Evolutionary conservation across 1,284 basidiomycete species (phyloP).

Genomic region (Melampsora larici-populina): DNA sequence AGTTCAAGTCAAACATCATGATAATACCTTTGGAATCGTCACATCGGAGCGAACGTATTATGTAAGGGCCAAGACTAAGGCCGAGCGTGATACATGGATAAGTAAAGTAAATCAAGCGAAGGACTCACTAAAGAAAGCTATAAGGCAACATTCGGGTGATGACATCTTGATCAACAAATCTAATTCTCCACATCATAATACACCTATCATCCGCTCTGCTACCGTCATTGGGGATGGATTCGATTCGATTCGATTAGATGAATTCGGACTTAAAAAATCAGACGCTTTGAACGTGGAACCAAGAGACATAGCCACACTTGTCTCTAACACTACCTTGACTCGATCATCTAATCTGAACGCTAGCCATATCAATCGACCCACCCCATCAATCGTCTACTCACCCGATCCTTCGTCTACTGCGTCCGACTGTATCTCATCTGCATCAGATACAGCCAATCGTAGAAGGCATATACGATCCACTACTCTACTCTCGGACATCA

Average conservation of each 20-base stretch:
- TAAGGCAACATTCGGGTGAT: conserved; percentile 28
- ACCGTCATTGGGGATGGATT: not conserved
- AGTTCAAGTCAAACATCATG: conserved; percentile 82
- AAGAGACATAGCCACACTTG: too few species aligned
- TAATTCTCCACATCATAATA: not conserved
- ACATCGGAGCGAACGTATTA: conserved; percentile 90
- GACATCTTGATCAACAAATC: not conserved
- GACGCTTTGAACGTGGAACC: not conserved
- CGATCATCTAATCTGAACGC: not conserved
- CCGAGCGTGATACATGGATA: conserved; percentile 81
- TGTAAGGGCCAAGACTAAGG: conserved; percentile 69
- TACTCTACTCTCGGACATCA: not conserved
- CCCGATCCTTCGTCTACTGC: not conserved
- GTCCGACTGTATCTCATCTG: not conserved
- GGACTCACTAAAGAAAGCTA: conserved; percentile 53
- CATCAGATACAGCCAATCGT: not conserved
- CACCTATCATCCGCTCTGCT: not conserved
- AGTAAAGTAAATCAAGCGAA: conserved; percentile 71
- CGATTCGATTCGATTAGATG: not conserved
- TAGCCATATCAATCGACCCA: not conserved
- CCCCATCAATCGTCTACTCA: conserved; percentile 1
- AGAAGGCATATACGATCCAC: too few species aligned
- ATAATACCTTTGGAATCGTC: conserved; percentile 86
- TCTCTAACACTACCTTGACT: not conserved
- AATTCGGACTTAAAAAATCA: not conserved